Evolutionary conservation across 176 grass and related monocot species (phyloP).

Genomic region (Zea luxurians): DNA sequence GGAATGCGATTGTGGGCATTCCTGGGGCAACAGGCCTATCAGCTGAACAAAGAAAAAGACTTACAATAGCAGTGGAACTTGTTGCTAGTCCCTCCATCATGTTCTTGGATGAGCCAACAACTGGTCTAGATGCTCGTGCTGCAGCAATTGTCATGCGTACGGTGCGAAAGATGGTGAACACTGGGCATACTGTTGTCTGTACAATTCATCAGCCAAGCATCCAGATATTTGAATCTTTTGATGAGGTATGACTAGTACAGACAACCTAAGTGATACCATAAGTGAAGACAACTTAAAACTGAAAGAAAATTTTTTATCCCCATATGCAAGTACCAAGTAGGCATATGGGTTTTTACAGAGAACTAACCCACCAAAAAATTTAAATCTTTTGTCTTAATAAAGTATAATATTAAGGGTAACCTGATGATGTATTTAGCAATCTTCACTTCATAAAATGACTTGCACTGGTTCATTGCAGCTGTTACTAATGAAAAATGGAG

Average conservation of each 20-base stretch:
- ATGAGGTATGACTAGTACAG: slow-evolving; percentile 54
- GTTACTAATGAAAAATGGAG: slow-evolving; percentile 88
- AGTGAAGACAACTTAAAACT: too few relatives aligned
- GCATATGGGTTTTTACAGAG: too few relatives aligned
- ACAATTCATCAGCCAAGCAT: slow-evolving; percentile 95
- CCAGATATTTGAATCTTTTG: slow-evolving; percentile 89
- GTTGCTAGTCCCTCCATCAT: slow-evolving; percentile 84
- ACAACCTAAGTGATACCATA: too few relatives aligned
- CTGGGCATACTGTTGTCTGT: slow-evolving; percentile 81
- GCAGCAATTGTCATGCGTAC: slow-evolving; percentile 92
- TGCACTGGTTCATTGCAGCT: slow-evolving; percentile 39
- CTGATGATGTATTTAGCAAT: not conserved
- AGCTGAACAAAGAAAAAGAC: slow-evolving; percentile 74
- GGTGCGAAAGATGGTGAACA: slow-evolving; percentile 82
- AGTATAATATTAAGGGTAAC: too few relatives aligned
- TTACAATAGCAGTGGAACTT: slow-evolving; percentile 83
- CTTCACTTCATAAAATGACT: not conserved
- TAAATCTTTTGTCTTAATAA: too few relatives aligned
- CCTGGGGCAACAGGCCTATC: slow-evolving; percentile 62
- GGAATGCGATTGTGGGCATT: slow-evolving; percentile 69
- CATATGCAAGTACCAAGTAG: too few relatives aligned
- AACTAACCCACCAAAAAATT: too few relatives aligned
- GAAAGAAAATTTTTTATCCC: too few relatives aligned
- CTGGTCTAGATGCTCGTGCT: slow-evolving; percentile 79
- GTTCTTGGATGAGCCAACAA: slow-evolving; percentile 91